A percentile compares a stretch with the other conserved stretches of the same genome.
These are phyloP conservation scores for Xylaria sp. DNA, from an alignment of 2,329 filamentous ascomycete species.

Conservation along the genomic window DNA sequence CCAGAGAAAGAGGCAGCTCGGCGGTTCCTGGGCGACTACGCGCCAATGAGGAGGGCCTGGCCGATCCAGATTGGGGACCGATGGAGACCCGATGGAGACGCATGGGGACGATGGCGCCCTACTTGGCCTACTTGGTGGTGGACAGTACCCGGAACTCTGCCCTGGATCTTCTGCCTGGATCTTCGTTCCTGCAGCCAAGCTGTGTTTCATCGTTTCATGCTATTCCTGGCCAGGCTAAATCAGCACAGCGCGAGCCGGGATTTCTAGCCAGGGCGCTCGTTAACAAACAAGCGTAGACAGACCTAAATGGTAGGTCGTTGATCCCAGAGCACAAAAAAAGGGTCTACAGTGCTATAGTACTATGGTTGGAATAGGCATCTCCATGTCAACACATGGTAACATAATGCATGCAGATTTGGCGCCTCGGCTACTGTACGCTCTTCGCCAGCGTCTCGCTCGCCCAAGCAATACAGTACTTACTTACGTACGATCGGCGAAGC, in stretches of 20 bases:
- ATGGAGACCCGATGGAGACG: not conserved
- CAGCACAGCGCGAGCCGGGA: constrained; percentile 19
- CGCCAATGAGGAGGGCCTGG: constrained; percentile 25
- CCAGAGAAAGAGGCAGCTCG: constrained; percentile 37
- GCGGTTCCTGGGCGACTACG: constrained; percentile 33
- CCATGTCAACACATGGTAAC: no score
- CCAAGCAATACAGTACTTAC: not conserved
- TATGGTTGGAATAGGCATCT: not conserved
- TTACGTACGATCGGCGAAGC: not conserved
- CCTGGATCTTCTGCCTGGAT: not conserved
- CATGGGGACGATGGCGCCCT: not conserved
- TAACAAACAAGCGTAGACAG: constrained; percentile 4
- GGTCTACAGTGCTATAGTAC: no score
- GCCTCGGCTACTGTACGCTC: not conserved
- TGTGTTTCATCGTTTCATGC: constrained; percentile 31
- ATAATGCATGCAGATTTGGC: not conserved
- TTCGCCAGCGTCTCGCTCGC: constrained; percentile 32
- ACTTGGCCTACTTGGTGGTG: no score
- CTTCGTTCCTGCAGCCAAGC: constrained; percentile 27
- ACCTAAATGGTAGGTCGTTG: constrained; percentile 32
- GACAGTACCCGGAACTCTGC: not conserved
- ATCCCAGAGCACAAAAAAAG: not conserved
- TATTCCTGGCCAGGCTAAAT: constrained; percentile 36
- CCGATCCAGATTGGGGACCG: constrained; percentile 4
- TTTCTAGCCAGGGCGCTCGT: constrained; percentile 2